Percentiles rank a stretch among this genome's conserved stretches.
These are phyloP conservation scores for Knufia petricola DNA, from an alignment of 2,329 filamentous ascomycete genomes.

Conservation along the genomic window DNA sequence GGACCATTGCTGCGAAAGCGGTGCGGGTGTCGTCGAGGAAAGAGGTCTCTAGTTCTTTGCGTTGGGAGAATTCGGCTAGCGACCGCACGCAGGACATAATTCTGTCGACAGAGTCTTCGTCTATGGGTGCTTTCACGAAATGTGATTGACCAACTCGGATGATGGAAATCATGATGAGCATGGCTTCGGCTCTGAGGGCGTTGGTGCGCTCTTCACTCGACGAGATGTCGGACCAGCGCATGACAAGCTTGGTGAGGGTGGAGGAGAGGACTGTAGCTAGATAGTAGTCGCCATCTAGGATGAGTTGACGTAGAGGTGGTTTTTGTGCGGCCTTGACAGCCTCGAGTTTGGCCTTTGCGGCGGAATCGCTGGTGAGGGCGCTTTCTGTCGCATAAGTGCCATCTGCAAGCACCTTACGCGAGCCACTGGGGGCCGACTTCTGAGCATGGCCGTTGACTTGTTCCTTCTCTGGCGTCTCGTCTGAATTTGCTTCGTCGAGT, in stretches of 20 bases:
- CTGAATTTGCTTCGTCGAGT: constrained; percentile 67
- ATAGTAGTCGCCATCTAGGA: constrained; percentile 96
- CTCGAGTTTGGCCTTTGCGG: constrained; percentile 81
- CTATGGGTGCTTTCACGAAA: constrained; percentile 93
- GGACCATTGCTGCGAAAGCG: constrained; percentile 94
- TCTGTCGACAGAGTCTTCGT: constrained; percentile 95
- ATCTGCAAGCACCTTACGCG: constrained; percentile 84
- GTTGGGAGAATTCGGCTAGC: constrained; percentile 77
- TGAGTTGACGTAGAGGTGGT: constrained; percentile 84
- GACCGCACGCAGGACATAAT: constrained; percentile 97
- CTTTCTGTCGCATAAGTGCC: constrained; percentile 97
- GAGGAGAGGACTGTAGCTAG: constrained; percentile 90
- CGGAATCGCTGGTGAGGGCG: constrained; percentile 84
- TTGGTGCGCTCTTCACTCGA: constrained; percentile 79
- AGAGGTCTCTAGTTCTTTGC: constrained; percentile 81
- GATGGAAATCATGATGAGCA: constrained; percentile 99
- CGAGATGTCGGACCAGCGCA: constrained; percentile 93
- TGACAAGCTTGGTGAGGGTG: constrained; percentile 91
- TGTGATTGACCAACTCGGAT: constrained; percentile 97
- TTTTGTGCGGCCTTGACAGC: constrained; percentile 96
- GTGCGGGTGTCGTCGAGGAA: constrained; percentile 92
- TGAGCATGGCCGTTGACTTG: constrained; percentile 76
- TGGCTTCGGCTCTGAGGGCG: constrained; percentile 86
- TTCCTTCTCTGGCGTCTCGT: constrained; percentile 47
- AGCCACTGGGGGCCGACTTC: constrained; percentile 53